These are phyloP conservation scores for Starmerella kuoi DNA, from an alignment of 805 yeast genomes.

Conservation along the genomic window DNA sequence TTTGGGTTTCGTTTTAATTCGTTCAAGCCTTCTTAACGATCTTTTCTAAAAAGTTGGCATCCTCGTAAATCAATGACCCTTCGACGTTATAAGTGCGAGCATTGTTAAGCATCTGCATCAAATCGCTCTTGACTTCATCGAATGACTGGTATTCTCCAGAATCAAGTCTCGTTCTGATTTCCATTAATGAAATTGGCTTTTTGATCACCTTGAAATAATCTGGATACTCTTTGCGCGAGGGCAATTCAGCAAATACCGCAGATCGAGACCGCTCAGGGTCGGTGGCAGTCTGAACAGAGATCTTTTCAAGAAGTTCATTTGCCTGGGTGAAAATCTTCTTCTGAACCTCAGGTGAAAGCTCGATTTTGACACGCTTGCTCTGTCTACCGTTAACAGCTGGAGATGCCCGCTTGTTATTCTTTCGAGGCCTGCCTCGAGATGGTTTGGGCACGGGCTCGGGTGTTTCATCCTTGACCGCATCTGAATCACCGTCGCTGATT, in stretches of 20 bases:
- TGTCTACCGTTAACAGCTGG: slow-evolving; percentile 7
- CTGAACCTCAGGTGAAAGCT: slow-evolving; percentile 11
- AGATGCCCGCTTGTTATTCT: slow-evolving; percentile 8
- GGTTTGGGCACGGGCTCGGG: background rate
- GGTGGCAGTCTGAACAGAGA: slow-evolving; percentile 15
- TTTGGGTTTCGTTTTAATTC: too few relatives aligned
- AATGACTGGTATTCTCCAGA: slow-evolving; percentile 29
- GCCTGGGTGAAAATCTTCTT: slow-evolving; percentile 3
- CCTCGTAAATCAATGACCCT: slow-evolving; percentile 50
- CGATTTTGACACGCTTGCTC: slow-evolving; percentile 14
- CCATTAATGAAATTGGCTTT: slow-evolving; percentile 48
- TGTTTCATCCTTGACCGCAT: background rate
- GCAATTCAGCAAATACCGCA: slow-evolving; percentile 54
- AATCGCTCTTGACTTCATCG: slow-evolving; percentile 40
- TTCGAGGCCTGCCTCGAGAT: slow-evolving; percentile 8
- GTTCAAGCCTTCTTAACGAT: slow-evolving; percentile 8
- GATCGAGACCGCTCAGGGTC: slow-evolving; percentile 22
- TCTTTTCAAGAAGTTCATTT: slow-evolving; percentile 4
- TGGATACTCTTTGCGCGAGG: slow-evolving; percentile 64
- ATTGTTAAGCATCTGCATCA: slow-evolving; percentile 47
- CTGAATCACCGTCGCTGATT: slow-evolving; percentile 4
- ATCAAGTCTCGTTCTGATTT: slow-evolving; percentile 38
- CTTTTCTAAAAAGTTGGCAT: slow-evolving; percentile 33
- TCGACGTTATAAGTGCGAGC: slow-evolving; percentile 61
- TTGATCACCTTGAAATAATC: slow-evolving; percentile 64